A percentile compares a stretch with the other conserved stretches of the same genome.
These are phyloP conservation scores for Gyromitra esculenta DNA, from an alignment of 2,329 filamentous ascomycete species.

Conservation along the genomic window DNA sequence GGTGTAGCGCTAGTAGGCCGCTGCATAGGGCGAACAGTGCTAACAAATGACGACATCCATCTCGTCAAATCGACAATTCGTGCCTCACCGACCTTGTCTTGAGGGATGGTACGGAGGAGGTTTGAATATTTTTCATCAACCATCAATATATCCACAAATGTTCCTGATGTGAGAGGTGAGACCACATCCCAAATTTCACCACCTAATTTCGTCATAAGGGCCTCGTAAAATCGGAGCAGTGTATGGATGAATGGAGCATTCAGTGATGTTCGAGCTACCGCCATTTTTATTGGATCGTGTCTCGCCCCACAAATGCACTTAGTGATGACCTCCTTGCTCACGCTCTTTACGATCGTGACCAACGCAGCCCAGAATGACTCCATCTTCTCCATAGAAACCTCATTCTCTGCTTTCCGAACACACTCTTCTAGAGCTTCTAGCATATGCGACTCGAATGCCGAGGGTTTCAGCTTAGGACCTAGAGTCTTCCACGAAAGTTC, in stretches of 20 bases:
- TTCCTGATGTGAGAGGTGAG: conserved; percentile 50
- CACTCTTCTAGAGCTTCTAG: conserved; percentile 52
- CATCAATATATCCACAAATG: conserved; percentile 56
- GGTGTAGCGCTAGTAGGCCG: conserved; percentile 56
- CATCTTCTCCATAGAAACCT: conserved; percentile 39
- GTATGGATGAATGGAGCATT: conserved; percentile 54
- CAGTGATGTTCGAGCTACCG: conserved; percentile 55
- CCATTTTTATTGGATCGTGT: conserved; percentile 56
- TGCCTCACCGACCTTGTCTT: conserved; percentile 49
- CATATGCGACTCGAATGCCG: conserved; percentile 55
- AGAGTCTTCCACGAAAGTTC: conserved; percentile 54
- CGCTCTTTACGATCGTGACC: conserved; percentile 54
- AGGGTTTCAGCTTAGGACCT: conserved; percentile 51
- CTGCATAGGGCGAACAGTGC: conserved; percentile 54
- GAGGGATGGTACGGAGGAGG: conserved; percentile 52
- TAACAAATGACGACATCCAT: conserved; percentile 57
- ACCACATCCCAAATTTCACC: conserved; percentile 57
- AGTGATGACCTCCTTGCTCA: conserved; percentile 55
- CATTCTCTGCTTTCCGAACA: conserved; percentile 52
- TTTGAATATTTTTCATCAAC: conserved; percentile 55
- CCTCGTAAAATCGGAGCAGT: conserved; percentile 55
- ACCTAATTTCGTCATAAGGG: conserved; percentile 56
- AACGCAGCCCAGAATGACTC: conserved; percentile 55
- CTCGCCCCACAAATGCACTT: conserved; percentile 57
- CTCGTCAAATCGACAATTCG: conserved; percentile 55